Evolutionary conservation across 2,329 filamentous ascomycete genomes (phyloP).

Genomic region (Scedosporium boydii): DNA sequence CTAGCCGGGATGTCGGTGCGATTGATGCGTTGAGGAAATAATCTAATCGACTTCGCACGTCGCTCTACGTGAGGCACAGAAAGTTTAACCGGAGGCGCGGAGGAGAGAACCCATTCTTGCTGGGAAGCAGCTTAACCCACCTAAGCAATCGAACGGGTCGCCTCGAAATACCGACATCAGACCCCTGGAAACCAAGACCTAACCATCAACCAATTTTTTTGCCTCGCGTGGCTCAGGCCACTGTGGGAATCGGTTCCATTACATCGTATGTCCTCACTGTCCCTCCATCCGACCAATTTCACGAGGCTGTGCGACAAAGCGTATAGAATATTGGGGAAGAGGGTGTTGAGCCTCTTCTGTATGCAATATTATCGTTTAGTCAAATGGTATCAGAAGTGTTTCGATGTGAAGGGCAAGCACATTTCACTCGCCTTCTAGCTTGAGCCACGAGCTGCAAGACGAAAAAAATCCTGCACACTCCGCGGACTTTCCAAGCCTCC

Average conservation of each 20-base stretch:
- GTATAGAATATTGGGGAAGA: not conserved
- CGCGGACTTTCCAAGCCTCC: not conserved
- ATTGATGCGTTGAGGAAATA: too few relatives aligned
- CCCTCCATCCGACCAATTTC: not conserved
- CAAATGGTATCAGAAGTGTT: not conserved
- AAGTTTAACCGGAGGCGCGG: too few relatives aligned
- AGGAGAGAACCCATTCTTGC: too few relatives aligned
- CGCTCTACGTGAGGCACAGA: too few relatives aligned
- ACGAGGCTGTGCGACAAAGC: not conserved
- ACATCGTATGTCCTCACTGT: too few relatives aligned
- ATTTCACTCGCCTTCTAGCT: not conserved
- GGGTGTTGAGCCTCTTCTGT: not conserved
- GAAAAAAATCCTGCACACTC: not conserved
- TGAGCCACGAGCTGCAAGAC: not conserved
- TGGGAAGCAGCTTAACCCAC: not conserved
- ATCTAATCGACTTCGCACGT: not conserved
- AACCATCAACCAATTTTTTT: too few relatives aligned
- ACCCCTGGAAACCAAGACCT: not conserved
- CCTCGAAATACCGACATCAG: not conserved
- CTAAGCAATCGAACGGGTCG: not conserved
- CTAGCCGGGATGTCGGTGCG: too few relatives aligned
- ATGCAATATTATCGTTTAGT: not conserved
- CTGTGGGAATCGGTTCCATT: too few relatives aligned
- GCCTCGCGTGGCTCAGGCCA: too few relatives aligned
- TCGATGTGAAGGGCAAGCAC: not conserved